A percentile compares a stretch with the other conserved stretches of the same genome.
Evolutionary conservation across 2,329 filamentous ascomycete genomes (phyloP).

Genomic region (Fusarium zealandicum): DNA sequence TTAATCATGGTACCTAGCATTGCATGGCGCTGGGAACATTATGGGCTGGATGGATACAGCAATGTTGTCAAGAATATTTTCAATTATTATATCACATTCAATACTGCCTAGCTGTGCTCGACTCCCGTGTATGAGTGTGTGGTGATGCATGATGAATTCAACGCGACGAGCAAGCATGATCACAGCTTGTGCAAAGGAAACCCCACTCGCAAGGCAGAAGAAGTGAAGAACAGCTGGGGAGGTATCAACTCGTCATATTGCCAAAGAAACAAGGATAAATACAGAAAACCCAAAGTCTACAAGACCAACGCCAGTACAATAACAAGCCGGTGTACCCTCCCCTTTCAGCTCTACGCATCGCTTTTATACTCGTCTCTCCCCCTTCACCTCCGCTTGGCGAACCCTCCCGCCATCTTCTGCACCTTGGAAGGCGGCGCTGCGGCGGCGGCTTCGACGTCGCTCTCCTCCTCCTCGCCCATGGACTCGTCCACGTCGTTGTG

Average conservation of each 20-base stretch:
- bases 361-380: constrained; percentile 6
- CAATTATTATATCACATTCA: constrained; percentile 16
- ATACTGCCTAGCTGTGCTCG: constrained; percentile 8
- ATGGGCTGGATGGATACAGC: constrained; percentile 22
- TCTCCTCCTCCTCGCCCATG: constrained; percentile 63
- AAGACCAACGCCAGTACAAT: constrained; percentile 40
- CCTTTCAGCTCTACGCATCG: constrained; percentile 20
- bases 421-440: constrained; percentile 56
- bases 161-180: neutral
- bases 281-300: constrained; percentile 40
- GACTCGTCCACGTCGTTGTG: constrained; percentile 65
- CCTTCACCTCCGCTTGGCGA: constrained; percentile 36
- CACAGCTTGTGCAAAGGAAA: too few relatives aligned
- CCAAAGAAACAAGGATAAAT: constrained; percentile 33
- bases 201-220: neutral
- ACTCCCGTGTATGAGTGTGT: neutral
- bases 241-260: constrained; percentile 43
- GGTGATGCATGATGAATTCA: neutral
- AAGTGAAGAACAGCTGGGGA: constrained; percentile 14
- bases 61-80: constrained; percentile 13
- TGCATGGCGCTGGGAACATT: constrained; percentile 38
- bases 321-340: constrained; percentile 23
- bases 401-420: constrained; percentile 37
- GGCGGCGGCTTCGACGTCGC: constrained; percentile 52
- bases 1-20: constrained; percentile 37